Conservation (phyloP, 2,329 filamentous ascomycete species). For the Botrytis medusae region DNA sequence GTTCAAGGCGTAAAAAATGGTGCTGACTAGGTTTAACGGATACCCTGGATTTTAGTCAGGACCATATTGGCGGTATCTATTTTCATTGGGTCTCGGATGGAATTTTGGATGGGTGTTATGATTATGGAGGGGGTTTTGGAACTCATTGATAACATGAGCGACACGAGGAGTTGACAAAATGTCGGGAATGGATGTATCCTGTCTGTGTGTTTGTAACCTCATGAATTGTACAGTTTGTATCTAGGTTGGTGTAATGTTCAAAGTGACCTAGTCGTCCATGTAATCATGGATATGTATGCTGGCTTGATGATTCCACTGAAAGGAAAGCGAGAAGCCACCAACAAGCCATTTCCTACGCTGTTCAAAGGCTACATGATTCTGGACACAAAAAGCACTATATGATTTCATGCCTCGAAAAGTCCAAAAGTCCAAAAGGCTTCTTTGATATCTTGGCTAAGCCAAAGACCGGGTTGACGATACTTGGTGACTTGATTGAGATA, state of each 20-base stretch:
- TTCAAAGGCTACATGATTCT: neutral
- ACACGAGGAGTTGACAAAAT: constrained; percentile 10
- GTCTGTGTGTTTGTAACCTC: neutral
- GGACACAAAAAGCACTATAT: neutral
- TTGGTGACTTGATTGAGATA: constrained; percentile 10
- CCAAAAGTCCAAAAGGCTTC: neutral
- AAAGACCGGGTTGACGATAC: constrained; percentile 20
- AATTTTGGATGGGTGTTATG: neutral
- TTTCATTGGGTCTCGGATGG: constrained; percentile 16
- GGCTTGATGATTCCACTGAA: neutral
- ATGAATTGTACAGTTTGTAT: neutral
- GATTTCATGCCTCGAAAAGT: neutral
- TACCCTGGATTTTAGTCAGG: constrained; percentile 14
- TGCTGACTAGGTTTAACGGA: neutral
- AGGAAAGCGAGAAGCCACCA: neutral
- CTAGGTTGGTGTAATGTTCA: neutral
- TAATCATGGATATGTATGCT: neutral
- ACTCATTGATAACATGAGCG: constrained; percentile 11
- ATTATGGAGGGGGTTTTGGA: neutral
- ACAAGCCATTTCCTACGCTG: neutral
- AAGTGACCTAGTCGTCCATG: neutral
- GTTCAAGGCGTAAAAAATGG: neutral
- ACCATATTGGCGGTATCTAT: constrained; percentile 19
- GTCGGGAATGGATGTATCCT: neutral
- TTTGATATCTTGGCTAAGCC: constrained; percentile 20